phyloP scores from a whole-genome alignment of 306 rosid species.

The Hylodesmum podocarpum region DNA sequence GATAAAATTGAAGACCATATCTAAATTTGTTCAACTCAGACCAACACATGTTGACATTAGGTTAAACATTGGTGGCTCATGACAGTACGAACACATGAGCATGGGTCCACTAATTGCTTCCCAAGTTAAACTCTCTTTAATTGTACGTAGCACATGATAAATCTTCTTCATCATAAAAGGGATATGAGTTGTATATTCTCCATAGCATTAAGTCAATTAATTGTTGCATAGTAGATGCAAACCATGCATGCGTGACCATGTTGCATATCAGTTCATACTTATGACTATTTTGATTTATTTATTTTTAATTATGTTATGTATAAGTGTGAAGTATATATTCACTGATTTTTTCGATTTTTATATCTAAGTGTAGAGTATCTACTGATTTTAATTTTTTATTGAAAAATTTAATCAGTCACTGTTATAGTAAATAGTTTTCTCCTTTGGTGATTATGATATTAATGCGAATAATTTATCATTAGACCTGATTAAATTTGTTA shows the following conservation, averaged over 20 bases:
- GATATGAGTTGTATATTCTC: slow-evolving; percentile 15
- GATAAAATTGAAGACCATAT: background rate
- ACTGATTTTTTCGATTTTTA: too few relatives aligned
- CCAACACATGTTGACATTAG: background rate
- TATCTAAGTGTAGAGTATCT: too few relatives aligned
- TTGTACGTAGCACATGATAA: background rate
- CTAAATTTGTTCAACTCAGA: background rate
- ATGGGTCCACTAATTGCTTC: background rate
- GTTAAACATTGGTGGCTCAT: background rate
- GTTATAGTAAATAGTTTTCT: too few relatives aligned
- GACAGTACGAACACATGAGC: background rate
- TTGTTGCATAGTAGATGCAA: background rate
- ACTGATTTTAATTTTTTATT: too few relatives aligned
- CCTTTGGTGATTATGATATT: too few relatives aligned
- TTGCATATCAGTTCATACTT: background rate
- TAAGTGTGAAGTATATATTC: too few relatives aligned
- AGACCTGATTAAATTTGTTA: too few relatives aligned
- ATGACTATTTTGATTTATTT: too few relatives aligned
- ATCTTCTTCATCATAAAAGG: background rate
- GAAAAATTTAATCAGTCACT: too few relatives aligned
- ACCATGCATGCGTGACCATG: slow-evolving; percentile 24
- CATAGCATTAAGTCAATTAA: background rate
- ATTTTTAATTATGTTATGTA: too few relatives aligned
- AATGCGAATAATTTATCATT: too few relatives aligned
- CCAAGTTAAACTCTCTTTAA: background rate